Percentiles rank a stretch among this genome's conserved stretches.
These are phyloP conservation scores for Syzygium aqueum DNA, from an alignment of 345 rosid genomes.

Conservation along the genomic window DNA sequence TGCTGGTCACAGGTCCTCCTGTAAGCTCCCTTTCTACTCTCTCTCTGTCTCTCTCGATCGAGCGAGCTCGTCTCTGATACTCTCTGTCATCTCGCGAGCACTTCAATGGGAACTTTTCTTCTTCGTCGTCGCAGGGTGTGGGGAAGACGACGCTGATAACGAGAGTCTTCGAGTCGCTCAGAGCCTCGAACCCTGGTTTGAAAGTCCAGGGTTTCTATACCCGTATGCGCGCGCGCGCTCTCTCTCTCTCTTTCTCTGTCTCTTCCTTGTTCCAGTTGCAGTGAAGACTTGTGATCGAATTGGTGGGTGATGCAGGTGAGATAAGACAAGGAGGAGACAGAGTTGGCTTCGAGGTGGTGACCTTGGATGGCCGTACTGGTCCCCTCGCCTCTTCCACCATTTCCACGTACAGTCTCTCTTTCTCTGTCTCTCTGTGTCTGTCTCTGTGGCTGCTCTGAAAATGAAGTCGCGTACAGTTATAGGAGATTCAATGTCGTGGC, in stretches of 20 bases:
- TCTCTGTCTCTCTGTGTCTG: neutral
- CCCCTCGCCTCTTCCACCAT: conserved; percentile 43
- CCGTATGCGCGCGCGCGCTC: conserved; percentile 16
- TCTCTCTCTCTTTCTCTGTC: neutral
- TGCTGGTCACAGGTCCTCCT: conserved; percentile 8
- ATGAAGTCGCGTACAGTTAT: neutral
- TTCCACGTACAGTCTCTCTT: conserved; percentile 26
- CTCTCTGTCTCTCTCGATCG: neutral
- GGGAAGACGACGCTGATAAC: conserved; percentile 69
- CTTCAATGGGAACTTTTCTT: neutral
- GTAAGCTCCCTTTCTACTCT: neutral
- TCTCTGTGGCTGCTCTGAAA: too few species aligned
- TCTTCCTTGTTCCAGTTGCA: neutral
- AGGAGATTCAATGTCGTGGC: neutral
- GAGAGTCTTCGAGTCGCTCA: conserved; percentile 43
- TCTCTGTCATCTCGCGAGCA: neutral
- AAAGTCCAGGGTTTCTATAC: conserved; percentile 67
- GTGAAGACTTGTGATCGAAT: neutral
- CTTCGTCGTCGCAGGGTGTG: conserved; percentile 34
- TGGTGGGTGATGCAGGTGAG: conserved; percentile 20
- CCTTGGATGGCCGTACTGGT: conserved; percentile 48
- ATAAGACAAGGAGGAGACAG: conserved; percentile 44
- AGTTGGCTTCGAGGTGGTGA: conserved; percentile 56
- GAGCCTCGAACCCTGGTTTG: conserved; percentile 30
- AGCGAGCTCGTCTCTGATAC: neutral